Conservation (phyloP, 2,329 filamentous ascomycete species). For the Colletotrichum limetticola region DNA sequence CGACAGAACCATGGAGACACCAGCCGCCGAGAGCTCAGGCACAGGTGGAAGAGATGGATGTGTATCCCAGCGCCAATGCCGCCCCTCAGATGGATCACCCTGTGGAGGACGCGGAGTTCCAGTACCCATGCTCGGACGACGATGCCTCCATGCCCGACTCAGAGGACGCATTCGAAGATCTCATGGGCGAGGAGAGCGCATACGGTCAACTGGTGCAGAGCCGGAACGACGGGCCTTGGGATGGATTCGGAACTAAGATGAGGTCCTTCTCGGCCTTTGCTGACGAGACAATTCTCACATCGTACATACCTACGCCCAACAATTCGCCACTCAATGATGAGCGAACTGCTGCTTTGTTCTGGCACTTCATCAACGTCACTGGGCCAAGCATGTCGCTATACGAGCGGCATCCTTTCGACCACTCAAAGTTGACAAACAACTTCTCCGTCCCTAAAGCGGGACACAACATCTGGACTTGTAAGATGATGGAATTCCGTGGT, state of each 20-base stretch:
- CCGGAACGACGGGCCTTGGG: slow-evolving; percentile 48
- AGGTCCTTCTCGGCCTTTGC: slow-evolving; percentile 62
- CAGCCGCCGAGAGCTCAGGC: background rate
- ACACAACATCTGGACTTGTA: slow-evolving; percentile 73
- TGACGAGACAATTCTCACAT: slow-evolving; percentile 65
- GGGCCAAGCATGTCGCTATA: slow-evolving; percentile 88
- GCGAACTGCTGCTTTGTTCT: slow-evolving; percentile 84
- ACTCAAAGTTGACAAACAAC: slow-evolving; percentile 73
- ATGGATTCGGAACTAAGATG: slow-evolving; percentile 57
- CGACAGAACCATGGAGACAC: slow-evolving; percentile 5
- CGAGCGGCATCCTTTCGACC: slow-evolving; percentile 82
- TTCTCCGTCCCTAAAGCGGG: slow-evolving; percentile 70
- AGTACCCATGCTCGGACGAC: slow-evolving; percentile 66
- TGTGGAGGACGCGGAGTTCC: slow-evolving; percentile 35
- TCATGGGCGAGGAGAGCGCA: slow-evolving; percentile 47
- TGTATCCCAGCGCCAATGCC: background rate
- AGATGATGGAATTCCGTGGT: slow-evolving; percentile 39
- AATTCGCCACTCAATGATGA: slow-evolving; percentile 82
- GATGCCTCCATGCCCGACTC: slow-evolving; percentile 72
- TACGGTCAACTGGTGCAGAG: slow-evolving; percentile 52
- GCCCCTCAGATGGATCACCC: background rate
- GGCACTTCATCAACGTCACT: slow-evolving; percentile 91
- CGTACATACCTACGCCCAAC: slow-evolving; percentile 72
- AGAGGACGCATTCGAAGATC: slow-evolving; percentile 64
- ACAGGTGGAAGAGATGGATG: slow-evolving; percentile 5